A percentile compares a stretch with the other conserved stretches of the same genome.
Conservation (phyloP, 305 asterid species). For the Solanum hybrid region DNA sequence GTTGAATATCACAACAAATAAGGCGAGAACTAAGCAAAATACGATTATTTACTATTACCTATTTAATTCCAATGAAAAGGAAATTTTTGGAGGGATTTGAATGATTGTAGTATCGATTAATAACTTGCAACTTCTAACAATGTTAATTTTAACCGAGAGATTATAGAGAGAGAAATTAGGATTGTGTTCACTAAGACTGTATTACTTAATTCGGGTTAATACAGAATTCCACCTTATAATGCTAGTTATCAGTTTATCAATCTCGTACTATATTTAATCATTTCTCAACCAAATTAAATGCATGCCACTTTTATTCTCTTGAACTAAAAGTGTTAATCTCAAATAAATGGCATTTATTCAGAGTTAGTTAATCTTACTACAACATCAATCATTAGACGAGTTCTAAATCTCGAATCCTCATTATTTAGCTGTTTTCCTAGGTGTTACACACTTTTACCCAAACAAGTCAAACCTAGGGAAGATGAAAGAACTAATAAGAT, state of each 20-base stretch:
- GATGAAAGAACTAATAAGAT: background rate
- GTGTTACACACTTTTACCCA: background rate
- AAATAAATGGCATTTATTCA: background rate
- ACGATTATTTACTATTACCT: background rate
- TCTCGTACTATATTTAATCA: background rate
- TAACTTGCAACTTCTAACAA: background rate
- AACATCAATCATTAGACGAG: background rate
- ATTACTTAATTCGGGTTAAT: too few relatives aligned
- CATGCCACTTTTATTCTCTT: background rate
- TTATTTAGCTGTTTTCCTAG: background rate
- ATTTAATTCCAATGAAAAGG: too few relatives aligned
- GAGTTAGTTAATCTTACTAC: background rate
- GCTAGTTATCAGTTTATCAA: background rate
- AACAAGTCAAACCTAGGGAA: background rate
- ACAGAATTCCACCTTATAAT: background rate
- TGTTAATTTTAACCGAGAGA: background rate
- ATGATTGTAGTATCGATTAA: background rate
- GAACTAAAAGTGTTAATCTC: background rate
- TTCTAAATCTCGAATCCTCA: background rate
- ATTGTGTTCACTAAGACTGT: background rate
- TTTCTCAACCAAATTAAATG: background rate
- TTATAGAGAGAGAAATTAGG: background rate
- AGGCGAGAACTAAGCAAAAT: background rate
- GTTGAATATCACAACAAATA: background rate
- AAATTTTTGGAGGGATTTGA: background rate